phyloP scores from a whole-genome alignment of 1,284 basidiomycete genomes.

The Ustilago esculenta region DNA sequence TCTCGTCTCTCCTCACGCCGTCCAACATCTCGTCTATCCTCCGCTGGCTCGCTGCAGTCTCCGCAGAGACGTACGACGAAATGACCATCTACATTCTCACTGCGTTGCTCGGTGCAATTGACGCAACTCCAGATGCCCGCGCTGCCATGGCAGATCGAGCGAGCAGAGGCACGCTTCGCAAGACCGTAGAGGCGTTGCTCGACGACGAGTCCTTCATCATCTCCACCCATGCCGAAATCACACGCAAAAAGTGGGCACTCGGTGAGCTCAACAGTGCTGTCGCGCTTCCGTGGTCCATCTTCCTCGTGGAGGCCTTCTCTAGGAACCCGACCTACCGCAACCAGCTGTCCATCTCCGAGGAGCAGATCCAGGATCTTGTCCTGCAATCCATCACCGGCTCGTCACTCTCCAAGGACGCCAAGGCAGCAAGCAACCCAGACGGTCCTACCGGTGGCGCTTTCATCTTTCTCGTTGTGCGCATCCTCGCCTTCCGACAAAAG shows the following conservation, averaged over 20 bases:
- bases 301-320: conserved; percentile 56
- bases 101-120: conserved; percentile 76
- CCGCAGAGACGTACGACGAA: conserved; percentile 50
- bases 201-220: conserved; percentile 63
- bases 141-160: conserved; percentile 48
- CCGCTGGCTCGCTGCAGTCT: conserved; percentile 45
- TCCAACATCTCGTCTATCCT: conserved; percentile 48
- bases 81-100: conserved; percentile 78
- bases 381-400: conserved; percentile 50
- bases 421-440: conserved; percentile 76
- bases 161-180: conserved; percentile 33
- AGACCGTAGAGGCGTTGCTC: conserved; percentile 42
- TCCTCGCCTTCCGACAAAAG: conserved; percentile 66
- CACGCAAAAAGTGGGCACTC: conserved; percentile 73
- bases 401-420: conserved; percentile 70
- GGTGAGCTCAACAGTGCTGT: conserved; percentile 79
- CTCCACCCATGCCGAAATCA: conserved; percentile 58
- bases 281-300: conserved; percentile 86
- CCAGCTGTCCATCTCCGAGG: conserved; percentile 55
- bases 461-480: conserved; percentile 73
- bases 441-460: conserved; percentile 83
- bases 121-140: conserved; percentile 71
- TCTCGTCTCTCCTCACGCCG: conserved; percentile 54
- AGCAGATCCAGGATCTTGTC: conserved; percentile 53
- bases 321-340: conserved; percentile 48